Conservation (phyloP, 805 yeast species). For the Wickerhamomyces rabaulensis region DNA sequence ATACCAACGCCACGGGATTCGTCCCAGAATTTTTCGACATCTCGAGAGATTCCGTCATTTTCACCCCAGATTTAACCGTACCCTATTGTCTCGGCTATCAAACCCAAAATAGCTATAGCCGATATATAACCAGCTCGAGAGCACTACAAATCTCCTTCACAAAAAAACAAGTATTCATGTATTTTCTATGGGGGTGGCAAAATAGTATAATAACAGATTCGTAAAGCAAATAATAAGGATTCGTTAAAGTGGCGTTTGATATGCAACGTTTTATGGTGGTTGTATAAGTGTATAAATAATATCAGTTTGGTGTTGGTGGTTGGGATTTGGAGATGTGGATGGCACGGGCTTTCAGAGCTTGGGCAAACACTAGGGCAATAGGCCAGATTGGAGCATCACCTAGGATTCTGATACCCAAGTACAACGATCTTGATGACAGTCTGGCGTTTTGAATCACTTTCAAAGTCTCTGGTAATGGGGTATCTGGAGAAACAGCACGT, state of each 20-base stretch:
- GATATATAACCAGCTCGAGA: too few species aligned
- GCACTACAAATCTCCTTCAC: neutral
- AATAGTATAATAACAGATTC: neutral
- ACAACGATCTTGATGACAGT: constrained; percentile 52
- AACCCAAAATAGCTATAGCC: too few species aligned
- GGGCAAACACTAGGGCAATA: constrained; percentile 71
- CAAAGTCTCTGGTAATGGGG: constrained; percentile 38
- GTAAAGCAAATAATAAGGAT: neutral
- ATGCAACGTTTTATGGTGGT: neutral
- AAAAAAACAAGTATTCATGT: neutral
- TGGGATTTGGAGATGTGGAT: constrained; percentile 29
- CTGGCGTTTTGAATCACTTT: constrained; percentile 43
- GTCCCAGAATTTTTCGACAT: too few species aligned
- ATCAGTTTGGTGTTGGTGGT: constrained; percentile 12
- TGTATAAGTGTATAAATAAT: neutral
- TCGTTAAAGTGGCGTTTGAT: neutral
- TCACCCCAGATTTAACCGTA: too few species aligned
- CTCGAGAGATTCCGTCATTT: too few species aligned
- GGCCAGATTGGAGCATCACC: constrained; percentile 92
- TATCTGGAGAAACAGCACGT: constrained; percentile 40
- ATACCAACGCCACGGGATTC: too few species aligned
- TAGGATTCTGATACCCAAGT: constrained; percentile 67
- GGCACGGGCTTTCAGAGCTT: constrained; percentile 66
- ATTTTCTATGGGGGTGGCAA: neutral
- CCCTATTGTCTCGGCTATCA: too few species aligned